These are phyloP conservation scores for Lentinula raphanica DNA, from an alignment of 768 basidiomycete species.

Conservation along the genomic window DNA sequence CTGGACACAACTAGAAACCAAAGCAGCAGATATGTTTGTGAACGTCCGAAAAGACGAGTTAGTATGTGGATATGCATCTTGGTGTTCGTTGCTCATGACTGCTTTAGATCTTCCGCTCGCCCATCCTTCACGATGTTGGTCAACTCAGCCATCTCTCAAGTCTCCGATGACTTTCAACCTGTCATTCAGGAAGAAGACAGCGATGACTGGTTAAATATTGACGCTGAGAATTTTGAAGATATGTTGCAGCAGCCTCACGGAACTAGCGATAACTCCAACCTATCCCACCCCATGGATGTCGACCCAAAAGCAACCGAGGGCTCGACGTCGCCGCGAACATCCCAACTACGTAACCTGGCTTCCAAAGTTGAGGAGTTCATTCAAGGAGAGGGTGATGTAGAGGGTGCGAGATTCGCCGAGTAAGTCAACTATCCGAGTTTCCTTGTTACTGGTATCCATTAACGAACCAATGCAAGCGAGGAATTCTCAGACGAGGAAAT, in stretches of 20 bases:
- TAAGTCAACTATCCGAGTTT: constrained; percentile 38
- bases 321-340: constrained; percentile 59
- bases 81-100: background rate
- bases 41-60: constrained; percentile 63
- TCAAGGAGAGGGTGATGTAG: constrained; percentile 81
- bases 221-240: constrained; percentile 69
- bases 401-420: constrained; percentile 91
- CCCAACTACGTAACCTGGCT: constrained; percentile 70
- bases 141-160: constrained; percentile 52
- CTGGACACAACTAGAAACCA: constrained; percentile 71
- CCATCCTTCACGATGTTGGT: constrained; percentile 75
- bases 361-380: constrained; percentile 87
- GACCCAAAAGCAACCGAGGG: constrained; percentile 46
- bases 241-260: constrained; percentile 45
- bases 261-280: constrained; percentile 12
- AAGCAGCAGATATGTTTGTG: constrained; percentile 65
- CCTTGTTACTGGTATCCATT: background rate
- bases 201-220: constrained; percentile 85
- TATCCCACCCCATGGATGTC: constrained; percentile 42
- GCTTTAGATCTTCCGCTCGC: constrained; percentile 49
- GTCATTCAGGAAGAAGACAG: constrained; percentile 48
- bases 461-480: constrained; percentile 41
- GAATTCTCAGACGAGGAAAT: constrained; percentile 61
- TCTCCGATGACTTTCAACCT: constrained; percentile 23
- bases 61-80: constrained; percentile 20